Percentiles rank a stretch among this genome's conserved stretches.
Conservation (phyloP, 306 rosid genomes). For the Mimosa pudica region DNA sequence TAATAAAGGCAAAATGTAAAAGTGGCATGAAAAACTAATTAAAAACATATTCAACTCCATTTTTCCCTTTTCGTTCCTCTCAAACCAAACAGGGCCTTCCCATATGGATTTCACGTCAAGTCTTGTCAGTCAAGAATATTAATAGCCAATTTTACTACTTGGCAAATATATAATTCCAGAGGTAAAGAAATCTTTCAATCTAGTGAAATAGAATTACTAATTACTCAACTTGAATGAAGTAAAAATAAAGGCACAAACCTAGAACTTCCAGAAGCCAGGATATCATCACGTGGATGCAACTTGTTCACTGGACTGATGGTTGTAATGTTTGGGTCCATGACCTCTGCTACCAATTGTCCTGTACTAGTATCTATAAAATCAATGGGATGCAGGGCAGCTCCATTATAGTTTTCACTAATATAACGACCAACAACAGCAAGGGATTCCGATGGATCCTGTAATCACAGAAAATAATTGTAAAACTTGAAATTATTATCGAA, state of each 20-base stretch:
- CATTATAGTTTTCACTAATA: constrained; percentile 88
- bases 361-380: constrained; percentile 88
- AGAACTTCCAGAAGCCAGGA: constrained; percentile 88
- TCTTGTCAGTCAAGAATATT: constrained; percentile 17
- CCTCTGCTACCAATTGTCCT: constrained; percentile 89
- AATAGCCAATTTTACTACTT: background rate
- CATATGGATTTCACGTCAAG: too few species aligned
- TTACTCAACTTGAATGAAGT: background rate
- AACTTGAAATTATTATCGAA: background rate
- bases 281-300: constrained; percentile 86
- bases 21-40: background rate
- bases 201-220: background rate
- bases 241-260: constrained; percentile 50
- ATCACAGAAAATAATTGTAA: background rate
- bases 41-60: background rate
- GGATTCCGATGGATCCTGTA: constrained; percentile 90
- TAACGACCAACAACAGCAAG: constrained; percentile 91
- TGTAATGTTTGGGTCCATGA: constrained; percentile 90
- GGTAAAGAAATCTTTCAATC: constrained; percentile 7
- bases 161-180: background rate
- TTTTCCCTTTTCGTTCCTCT: background rate
- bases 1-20: background rate
- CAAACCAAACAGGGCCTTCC: background rate
- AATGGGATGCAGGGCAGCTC: constrained; percentile 93
- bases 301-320: constrained; percentile 92